Base-by-base conservation (phyloP, 225 moss, liverwort and hornwort species). In the Pleurozium schreberi region DNA sequence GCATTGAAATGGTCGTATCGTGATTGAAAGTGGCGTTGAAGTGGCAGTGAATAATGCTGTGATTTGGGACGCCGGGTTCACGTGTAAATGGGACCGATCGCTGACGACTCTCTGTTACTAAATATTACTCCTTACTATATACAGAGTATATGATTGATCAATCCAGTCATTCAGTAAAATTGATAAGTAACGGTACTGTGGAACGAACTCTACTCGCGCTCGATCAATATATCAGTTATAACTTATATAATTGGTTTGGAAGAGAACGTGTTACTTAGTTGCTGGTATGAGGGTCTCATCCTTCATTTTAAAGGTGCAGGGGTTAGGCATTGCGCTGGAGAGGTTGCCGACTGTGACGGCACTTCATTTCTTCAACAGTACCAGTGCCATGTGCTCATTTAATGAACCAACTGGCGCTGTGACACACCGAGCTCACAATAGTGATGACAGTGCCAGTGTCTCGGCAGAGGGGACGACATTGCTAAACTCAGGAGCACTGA, bases 371-470 rank as follows among this genome's bases (percentile, higher is more conserved):
- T 40, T 58, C 80, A 50, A 26, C 18, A 50, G 34, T 73, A 58
- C 75, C n/a, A 36, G n/a, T n/a, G 26, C 84, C 89, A 91, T 89
- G 89, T 91, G 87, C 66, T 75, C 65, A 87, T 18, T 85, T 87
- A 89, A 75, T 89, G 87, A 79, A 67, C 60, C 52, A 31, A 30
- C 89, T 81, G 85, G 53, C 85, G 18, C 36, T 31, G 52, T 31
- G 81, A 81, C 61, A 18, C 63, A 63, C 62, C 63, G n/a, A n/a
- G 15, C 55, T 77, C 23, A 65, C 45, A 45, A 36, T 27, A 80
- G 65, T 87, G 65, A 84, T 87, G 89, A 33, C 87, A 87, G 43
- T 50, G 75, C 42, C 81, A 73, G 78, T 68, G 71, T 71, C 79
- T 83, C 71, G 63, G 71, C 81, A 80, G 69, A 55, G 84, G 55